These are phyloP conservation scores for Fusarium sacchari DNA, from an alignment of 2,329 filamentous ascomycete genomes.

Conservation along the genomic window DNA sequence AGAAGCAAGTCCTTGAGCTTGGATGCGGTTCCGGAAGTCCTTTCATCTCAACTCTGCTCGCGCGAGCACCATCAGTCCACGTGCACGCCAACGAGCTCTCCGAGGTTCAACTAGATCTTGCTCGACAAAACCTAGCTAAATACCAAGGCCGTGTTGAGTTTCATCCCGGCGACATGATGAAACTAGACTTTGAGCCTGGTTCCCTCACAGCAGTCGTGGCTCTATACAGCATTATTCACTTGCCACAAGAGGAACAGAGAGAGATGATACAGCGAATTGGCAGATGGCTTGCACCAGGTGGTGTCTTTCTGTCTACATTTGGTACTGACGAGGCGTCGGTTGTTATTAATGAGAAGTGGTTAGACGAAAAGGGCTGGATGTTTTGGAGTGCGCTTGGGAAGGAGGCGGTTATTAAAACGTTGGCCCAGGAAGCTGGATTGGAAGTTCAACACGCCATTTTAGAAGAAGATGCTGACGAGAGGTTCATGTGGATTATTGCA, in stretches of 20 bases:
- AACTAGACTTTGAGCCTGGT: neutral
- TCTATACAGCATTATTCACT: constrained; percentile 21
- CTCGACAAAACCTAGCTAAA: neutral
- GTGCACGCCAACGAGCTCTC: constrained; percentile 26
- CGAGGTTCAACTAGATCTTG: neutral
- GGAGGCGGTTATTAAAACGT: fast-evolving
- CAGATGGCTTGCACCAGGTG: constrained; percentile 11
- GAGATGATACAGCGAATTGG: neutral
- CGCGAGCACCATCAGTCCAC: neutral
- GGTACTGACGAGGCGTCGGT: neutral
- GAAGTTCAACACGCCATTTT: neutral
- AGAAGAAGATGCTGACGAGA: constrained; percentile 9
- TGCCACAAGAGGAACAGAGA: constrained; percentile 10
- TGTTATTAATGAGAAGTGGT: neutral
- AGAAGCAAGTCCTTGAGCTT: constrained; percentile 11
- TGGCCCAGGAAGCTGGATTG: neutral
- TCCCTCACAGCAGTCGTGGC: constrained; percentile 14
- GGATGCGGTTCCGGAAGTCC: constrained; percentile 21
- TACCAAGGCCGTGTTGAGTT: neutral
- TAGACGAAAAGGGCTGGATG: constrained; percentile 21
- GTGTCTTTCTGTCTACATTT: constrained; percentile 7
- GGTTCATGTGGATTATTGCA: neutral
- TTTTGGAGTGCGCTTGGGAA: constrained; percentile 20
- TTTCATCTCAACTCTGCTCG: neutral
- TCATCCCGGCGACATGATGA: constrained; percentile 13